These are phyloP conservation scores for Tetratostichococcus sp. DNA, from an alignment of 139 green algal species.

Conservation along the genomic window DNA sequence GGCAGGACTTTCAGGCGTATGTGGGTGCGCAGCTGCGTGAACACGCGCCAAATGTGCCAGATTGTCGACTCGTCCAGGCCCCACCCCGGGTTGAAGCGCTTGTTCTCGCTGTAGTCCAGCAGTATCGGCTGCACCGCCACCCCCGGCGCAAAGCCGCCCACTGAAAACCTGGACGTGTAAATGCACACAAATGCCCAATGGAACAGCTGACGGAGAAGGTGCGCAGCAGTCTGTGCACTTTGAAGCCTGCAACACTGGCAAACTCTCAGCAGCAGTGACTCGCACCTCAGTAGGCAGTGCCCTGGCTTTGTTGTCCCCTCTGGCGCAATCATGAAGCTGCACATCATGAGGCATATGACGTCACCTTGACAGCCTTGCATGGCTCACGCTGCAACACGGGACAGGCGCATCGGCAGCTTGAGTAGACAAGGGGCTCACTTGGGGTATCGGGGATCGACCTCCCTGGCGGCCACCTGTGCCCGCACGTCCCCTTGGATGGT, in stretches of 20 bases:
- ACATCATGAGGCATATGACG: too few relatives aligned
- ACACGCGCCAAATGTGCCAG: constrained; percentile 35
- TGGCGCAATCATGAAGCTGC: constrained; percentile 30
- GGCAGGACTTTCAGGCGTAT: background rate
- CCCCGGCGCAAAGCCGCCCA: constrained; percentile 34
- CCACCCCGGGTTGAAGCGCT: constrained; percentile 38
- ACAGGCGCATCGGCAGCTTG: too few relatives aligned
- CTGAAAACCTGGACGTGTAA: background rate
- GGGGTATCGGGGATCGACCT: background rate
- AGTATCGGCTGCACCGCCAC: constrained; percentile 40
- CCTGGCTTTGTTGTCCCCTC: constrained; percentile 47
- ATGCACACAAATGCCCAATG: too few relatives aligned
- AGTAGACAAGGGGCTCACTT: background rate
- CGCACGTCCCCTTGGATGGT: background rate
- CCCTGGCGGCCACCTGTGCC: background rate
- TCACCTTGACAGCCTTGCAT: too few relatives aligned
- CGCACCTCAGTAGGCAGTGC: constrained; percentile 43
- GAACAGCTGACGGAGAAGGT: too few relatives aligned
- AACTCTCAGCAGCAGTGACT: too few relatives aligned
- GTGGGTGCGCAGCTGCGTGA: constrained; percentile 15
- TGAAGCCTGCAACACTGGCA: too few relatives aligned
- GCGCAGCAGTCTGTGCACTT: too few relatives aligned
- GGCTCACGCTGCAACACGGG: too few relatives aligned
- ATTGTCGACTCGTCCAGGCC: constrained; percentile 22
- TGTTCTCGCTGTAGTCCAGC: constrained; percentile 28